Conservation (phyloP, 2,329 filamentous ascomycete species). For the Rutstroemia sydowiana region DNA sequence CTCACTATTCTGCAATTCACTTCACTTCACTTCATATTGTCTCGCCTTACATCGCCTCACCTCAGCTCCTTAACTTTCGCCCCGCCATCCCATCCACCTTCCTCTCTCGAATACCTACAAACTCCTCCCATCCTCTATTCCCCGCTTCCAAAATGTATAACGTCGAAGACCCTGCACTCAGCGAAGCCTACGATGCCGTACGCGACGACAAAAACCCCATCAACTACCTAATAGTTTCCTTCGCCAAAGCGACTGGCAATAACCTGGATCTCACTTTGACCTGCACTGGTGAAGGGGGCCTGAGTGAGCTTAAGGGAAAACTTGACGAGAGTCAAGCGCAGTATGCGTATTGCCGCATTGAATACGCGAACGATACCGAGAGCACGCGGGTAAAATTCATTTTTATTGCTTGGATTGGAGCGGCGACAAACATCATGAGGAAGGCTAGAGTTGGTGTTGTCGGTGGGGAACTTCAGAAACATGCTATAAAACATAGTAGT, state of each 20-base stretch:
- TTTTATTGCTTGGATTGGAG: conserved; percentile 62
- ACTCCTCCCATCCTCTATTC: not conserved
- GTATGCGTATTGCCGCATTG: conserved; percentile 43
- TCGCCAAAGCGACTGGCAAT: conserved; percentile 48
- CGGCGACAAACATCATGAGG: conserved; percentile 58
- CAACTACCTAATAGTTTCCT: conserved; percentile 62
- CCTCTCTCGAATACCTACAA: not conserved
- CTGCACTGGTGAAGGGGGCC: conserved; percentile 52
- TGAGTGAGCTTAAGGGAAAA: conserved; percentile 47
- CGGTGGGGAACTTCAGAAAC: conserved; percentile 54
- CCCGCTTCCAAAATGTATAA: conserved; percentile 42
- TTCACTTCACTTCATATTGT: too few species aligned
- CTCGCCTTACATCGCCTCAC: too few species aligned
- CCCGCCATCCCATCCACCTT: not conserved
- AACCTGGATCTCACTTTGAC: conserved; percentile 48
- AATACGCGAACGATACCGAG: conserved; percentile 67
- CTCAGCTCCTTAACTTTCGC: too few species aligned
- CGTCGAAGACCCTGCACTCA: conserved; percentile 50
- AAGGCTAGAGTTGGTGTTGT: conserved; percentile 63
- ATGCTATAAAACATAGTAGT: conserved; percentile 55
- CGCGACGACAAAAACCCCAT: conserved; percentile 57
- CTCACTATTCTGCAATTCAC: too few species aligned
- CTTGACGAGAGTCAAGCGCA: conserved; percentile 39
- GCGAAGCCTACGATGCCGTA: conserved; percentile 58
- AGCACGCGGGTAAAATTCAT: conserved; percentile 61